Evolutionary conservation across 305 asterid species (phyloP), one percentile per base, ranked within the genome.

Genomic region (Solanum hybrid): DNA sequence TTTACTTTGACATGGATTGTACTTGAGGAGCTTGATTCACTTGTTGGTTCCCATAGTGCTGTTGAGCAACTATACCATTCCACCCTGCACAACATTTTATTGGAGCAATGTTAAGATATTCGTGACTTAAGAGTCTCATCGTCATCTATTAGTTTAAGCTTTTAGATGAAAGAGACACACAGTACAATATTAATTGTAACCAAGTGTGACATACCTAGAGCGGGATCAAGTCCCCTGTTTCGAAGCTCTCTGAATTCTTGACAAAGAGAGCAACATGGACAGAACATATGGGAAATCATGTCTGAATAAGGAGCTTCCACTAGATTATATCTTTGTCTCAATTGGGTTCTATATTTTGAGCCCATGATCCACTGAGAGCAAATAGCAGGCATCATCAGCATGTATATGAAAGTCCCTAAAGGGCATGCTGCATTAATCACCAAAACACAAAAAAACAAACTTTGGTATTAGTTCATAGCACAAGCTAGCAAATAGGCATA

Each of bases 231-330:
- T 9, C 92, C 91, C 82, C 91, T 82, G 26, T 32, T 81, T 46
- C 90, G 89, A 90, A 94, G 96, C 75, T 94, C 95, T 56, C 96
- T 89, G 40, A 88, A 93, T 88, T 93, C 95, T 36, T 94, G 95
- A 88, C 95, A 93, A 32, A 92, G 95, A 42, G 95, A 90, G 79
- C 94, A 93, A n/a, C 79, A 93, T 7, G 95, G 87, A 34, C 95
- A 94, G 24, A 93, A 91, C 10, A 92, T 31, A 82, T 94, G 95
- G 31, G 95, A 90, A 20, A 91, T 35, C 10, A 86, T 82, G 86
- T 94, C 95, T 26, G 77, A 66, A 73, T 91, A 92, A 38, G 95
- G 96, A 78, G 95, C 96, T 92, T 94, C 95, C 6, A 93, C 95
- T 3, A 94, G 88, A 38, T 90, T 90, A 75, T 89, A 93, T 89